A percentile compares a stretch with the other conserved stretches of the same genome.
These are phyloP conservation scores for Ceratobasidium sp. DNA, from an alignment of 1,284 basidiomycete species.

Conservation along the genomic window DNA sequence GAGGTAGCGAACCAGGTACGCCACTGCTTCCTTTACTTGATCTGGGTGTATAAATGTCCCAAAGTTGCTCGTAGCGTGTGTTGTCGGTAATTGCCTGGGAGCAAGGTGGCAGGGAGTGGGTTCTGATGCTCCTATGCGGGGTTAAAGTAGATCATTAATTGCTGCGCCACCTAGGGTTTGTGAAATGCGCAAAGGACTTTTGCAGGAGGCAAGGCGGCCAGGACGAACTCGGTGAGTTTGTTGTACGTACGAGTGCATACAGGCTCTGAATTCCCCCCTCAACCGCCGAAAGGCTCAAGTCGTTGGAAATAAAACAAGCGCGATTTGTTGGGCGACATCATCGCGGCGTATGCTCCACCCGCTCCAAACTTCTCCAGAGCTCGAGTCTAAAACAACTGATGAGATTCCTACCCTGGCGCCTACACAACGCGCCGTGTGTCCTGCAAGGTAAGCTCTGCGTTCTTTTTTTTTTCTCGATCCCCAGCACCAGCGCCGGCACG, in stretches of 20 bases:
- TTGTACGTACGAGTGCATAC: background rate
- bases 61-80: background rate
- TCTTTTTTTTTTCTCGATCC: background rate
- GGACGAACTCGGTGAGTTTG: background rate
- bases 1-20: conserved; percentile 1
- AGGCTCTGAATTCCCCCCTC: background rate
- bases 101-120: background rate
- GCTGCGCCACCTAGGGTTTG: background rate
- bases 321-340: conserved; percentile 1
- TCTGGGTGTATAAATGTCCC: background rate
- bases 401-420: background rate
- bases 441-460: background rate
- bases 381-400: background rate
- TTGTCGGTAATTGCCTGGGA: background rate
- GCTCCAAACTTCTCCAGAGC: conserved; percentile 17
- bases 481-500: background rate
- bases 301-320: conserved; percentile 21
- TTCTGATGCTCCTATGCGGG: conserved; percentile 12
- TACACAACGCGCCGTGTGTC: conserved; percentile 5
- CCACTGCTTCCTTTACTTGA: conserved; percentile 10
- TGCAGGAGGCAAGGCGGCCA: background rate
- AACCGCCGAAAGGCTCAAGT: background rate
- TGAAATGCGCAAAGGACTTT: background rate
- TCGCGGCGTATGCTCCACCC: conserved; percentile 30
- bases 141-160: background rate